A percentile compares a stretch with the other conserved stretches of the same genome.
Conservation (phyloP, 176 grass and related monocot genomes). For the Bolboschoenus planiculmis region DNA sequence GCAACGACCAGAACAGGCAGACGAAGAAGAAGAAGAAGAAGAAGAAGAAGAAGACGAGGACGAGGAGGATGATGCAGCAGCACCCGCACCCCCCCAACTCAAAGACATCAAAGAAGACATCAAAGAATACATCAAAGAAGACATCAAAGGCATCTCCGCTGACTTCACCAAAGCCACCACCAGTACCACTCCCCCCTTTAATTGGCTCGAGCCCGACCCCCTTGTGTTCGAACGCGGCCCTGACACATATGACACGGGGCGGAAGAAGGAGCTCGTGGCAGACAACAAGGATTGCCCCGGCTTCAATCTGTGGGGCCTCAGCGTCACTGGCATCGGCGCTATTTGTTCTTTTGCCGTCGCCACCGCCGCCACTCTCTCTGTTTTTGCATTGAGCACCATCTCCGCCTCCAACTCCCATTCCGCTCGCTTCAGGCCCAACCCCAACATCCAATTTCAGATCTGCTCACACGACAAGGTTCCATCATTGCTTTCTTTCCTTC, state of each 20-base stretch:
- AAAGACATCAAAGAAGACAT: no score
- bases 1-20: neutral
- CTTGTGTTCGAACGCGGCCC: neutral
- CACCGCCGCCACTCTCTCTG: conserved; percentile 63
- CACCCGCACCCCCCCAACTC: neutral
- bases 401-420: conserved; percentile 27
- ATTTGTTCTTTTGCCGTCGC: conserved; percentile 79
- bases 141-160: conserved; percentile 2
- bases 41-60: neutral
- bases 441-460: conserved; percentile 58
- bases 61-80: neutral
- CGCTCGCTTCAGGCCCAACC: conserved; percentile 35
- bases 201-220: conserved; percentile 25
- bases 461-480: conserved; percentile 52
- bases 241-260: neutral
- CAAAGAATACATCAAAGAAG: no score
- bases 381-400: conserved; percentile 40
- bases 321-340: conserved; percentile 48
- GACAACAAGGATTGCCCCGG: conserved; percentile 24
- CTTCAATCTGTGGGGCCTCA: conserved; percentile 32
- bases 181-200: neutral
- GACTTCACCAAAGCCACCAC: neutral
- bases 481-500: neutral
- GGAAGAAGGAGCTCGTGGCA: neutral
- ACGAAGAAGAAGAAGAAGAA: neutral